Evolutionary conservation across 306 rosid species (phyloP), one percentile per base, ranked within the genome.

Genomic region (Sicyos baderoa): DNA sequence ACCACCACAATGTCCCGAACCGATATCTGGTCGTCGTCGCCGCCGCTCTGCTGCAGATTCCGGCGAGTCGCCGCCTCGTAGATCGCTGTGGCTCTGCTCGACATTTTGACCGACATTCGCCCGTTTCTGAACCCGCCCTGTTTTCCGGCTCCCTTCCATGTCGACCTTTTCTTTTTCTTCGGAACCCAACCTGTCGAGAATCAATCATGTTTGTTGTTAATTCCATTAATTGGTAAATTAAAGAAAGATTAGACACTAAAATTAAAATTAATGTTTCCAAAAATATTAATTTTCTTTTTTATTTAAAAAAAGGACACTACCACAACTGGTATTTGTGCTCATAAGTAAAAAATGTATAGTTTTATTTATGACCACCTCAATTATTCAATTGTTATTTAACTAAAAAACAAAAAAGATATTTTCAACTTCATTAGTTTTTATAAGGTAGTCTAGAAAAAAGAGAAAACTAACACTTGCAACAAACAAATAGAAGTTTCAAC

Each of bases 51-150:
- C 21, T 82, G 79, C 54, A 86, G 76, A 58, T 87, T 89, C 59
- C 96, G 84, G 50, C 87, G 83, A 42, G 83, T 84, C 63, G 82
- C 84, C 0, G 81, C 73, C 84, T 89, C 95, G 21, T 86, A 92
- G 22, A 92, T 77, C 0, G 86, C 83, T 0, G 85, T 80, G 0
- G 81, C 68, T 45, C 37, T 72, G 76, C 70, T 63, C 0, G 97
- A 86, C 97, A 92, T 92, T 17, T 82, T 85, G 21, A 89, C 74
- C 3, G 95, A 89, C 80, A 92, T 64, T 45, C 82, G 82, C 16
- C 95, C 93, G 55, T 92, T 85, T 52, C 23, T 63, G 53, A 89
- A 87, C 12, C 84, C 82, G 2, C 64, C 71, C 3, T 79, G 91
- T 27, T 42, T 83, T 61, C 17, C 78, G 0, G 65, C 71, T 0